These are phyloP conservation scores for Acer saccharum DNA, from an alignment of 345 rosid genomes.

Conservation along the genomic window DNA sequence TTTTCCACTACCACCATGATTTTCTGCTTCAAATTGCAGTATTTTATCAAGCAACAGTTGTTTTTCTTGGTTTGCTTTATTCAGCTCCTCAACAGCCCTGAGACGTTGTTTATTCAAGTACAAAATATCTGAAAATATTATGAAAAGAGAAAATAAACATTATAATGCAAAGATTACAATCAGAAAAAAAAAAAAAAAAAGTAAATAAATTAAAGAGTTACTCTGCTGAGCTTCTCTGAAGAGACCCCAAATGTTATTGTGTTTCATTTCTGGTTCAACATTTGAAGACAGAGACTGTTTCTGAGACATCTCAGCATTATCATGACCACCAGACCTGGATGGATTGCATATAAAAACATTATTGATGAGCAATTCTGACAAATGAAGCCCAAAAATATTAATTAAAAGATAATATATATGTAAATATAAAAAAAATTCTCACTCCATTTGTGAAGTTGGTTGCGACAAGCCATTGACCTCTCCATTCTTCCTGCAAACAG, in stretches of 20 bases:
- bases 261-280: slow-evolving; percentile 37
- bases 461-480: slow-evolving; percentile 34
- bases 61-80: slow-evolving; percentile 53
- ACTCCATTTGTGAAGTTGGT: slow-evolving; percentile 35
- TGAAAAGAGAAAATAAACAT: background rate
- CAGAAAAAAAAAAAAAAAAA: slow-evolving; percentile 4
- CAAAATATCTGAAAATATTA: slow-evolving; percentile 52
- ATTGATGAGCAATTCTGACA: background rate
- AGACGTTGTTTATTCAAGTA: slow-evolving; percentile 68
- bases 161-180: background rate
- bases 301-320: slow-evolving; percentile 40
- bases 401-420: background rate
- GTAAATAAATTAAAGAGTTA: slow-evolving; percentile 22
- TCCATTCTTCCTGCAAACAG: slow-evolving; percentile 42
- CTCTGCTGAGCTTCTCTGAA: slow-evolving; percentile 83
- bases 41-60: slow-evolving; percentile 51
- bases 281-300: slow-evolving; percentile 33
- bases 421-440: slow-evolving; percentile 15
- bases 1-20: slow-evolving; percentile 33
- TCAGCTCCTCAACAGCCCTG: slow-evolving; percentile 62
- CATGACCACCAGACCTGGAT: slow-evolving; percentile 50
- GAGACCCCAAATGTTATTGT: slow-evolving; percentile 57
- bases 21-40: slow-evolving; percentile 47
- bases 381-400: background rate
- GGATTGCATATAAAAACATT: slow-evolving; percentile 12